Evolutionary conservation across 106 monocot genomes (phyloP).

Genomic region (Acanthochlamys bracteata): DNA sequence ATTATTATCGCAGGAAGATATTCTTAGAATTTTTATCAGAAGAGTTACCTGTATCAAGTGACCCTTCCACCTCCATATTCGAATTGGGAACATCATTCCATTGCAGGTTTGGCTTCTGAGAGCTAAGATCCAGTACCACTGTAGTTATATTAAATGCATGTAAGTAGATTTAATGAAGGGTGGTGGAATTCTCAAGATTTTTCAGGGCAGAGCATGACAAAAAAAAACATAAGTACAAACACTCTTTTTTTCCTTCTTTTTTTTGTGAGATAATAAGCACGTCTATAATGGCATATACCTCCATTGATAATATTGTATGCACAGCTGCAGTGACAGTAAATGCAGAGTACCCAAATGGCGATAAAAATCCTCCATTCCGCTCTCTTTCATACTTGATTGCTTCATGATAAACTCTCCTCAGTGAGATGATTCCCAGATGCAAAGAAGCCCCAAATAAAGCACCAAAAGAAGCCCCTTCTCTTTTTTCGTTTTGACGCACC

Average conservation of each 20-base stretch:
- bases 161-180: too few species aligned
- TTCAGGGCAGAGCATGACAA: too few species aligned
- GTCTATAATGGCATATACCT: too few species aligned
- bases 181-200: too few species aligned
- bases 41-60: constrained; percentile 72
- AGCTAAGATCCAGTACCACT: constrained; percentile 88
- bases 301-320: constrained; percentile 76
- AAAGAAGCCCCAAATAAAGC: constrained; percentile 59
- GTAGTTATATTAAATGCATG: constrained; percentile 15
- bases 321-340: constrained; percentile 69
- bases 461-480: constrained; percentile 68
- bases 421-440: constrained; percentile 73
- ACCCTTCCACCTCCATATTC: constrained; percentile 90
- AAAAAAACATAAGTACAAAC: too few species aligned
- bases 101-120: constrained; percentile 50
- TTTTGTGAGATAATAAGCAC: too few species aligned
- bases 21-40: not conserved
- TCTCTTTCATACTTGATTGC: constrained; percentile 91
- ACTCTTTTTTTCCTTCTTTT: too few species aligned
- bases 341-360: constrained; percentile 93
- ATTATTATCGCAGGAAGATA: too few species aligned
- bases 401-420: constrained; percentile 78
- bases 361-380: constrained; percentile 91
- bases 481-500: constrained; percentile 50
- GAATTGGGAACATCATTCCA: constrained; percentile 40